Base-by-base conservation (phyloP, 805 yeast species). In the Starmerella etchellsii region DNA sequence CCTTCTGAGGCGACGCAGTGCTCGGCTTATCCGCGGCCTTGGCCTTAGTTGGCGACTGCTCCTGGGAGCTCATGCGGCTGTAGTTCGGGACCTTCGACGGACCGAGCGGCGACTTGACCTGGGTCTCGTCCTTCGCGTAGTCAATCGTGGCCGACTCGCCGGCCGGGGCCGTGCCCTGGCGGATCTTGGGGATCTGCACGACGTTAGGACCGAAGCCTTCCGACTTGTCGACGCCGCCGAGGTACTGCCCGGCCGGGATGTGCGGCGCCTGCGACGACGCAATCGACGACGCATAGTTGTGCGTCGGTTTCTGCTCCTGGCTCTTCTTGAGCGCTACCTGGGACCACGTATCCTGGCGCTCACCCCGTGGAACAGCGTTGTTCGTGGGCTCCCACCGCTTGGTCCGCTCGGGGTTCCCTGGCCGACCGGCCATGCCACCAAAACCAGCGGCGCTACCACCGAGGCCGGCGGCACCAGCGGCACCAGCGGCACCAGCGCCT, bases 201-300 rank as follows among this genome's bases (percentile, higher is more conserved):
- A 55, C 61, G 28, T 52, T 53, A 2, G 59, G 58, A 5, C 59
- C 59, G 32, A 43, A 56, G 18, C 43, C 26, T 8, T 31, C 40
- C 5, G 47, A 15, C 16, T 33, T 28, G 13, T 51, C 53, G 3
- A 53, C 46, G 9, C 56, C 61, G n/a, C 47, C 34, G 14, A 55
- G 34, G 31, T 53, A 55, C 7, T 54, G 43, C 3, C 61, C 60
- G 7, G 62, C 61, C 14, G 60, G 57, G 11, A 55, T 36, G n/a
- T 41, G 36, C 7, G 39, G 38, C 14, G 39, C 43, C n/a, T 44
- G 37, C 2, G 46, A 26, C 15, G 46, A 31, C 4, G 48, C 48
- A 13, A 44, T 26, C 13, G 45, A 41, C 16, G 29, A 40, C 8
- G 33, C 29, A 14, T 38, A 39, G 14, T 30, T 22, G 13, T 8